Conservation (phyloP, 768 basidiomycete genomes). For the Rhodotorula kratochvilovae region DNA sequence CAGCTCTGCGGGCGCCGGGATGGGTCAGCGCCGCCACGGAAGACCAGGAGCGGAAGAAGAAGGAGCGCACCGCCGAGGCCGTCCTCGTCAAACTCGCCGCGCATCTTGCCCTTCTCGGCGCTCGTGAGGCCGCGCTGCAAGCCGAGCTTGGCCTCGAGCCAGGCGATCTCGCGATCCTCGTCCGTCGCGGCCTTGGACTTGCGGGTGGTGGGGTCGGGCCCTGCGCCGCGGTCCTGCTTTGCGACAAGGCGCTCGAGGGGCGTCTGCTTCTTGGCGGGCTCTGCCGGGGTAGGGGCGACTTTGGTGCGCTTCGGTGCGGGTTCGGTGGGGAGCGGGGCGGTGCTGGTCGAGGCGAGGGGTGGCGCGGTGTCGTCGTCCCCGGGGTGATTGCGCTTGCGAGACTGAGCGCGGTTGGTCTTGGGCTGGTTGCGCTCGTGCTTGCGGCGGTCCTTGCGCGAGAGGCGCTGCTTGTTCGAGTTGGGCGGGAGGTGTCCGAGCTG, state of each 20-base stretch:
- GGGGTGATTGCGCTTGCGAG: background rate
- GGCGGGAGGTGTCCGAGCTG: constrained; percentile 27
- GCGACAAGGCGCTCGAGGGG: constrained; percentile 29
- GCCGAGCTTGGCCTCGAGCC: constrained; percentile 73
- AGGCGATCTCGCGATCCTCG: constrained; percentile 80
- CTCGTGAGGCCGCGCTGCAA: constrained; percentile 44
- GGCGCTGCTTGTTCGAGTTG: constrained; percentile 7
- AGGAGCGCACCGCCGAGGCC: constrained; percentile 68
- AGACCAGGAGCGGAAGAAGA: background rate
- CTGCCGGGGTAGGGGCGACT: background rate
- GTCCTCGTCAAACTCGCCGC: constrained; percentile 60
- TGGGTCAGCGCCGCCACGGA: too few species aligned
- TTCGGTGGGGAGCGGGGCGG: background rate
- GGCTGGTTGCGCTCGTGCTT: constrained; percentile 32
- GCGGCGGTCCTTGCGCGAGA: constrained; percentile 32
- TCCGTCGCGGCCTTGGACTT: constrained; percentile 51
- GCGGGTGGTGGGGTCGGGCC: constrained; percentile 5
- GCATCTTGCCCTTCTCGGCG: constrained; percentile 50
- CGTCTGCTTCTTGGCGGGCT: constrained; percentile 30
- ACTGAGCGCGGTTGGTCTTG: constrained; percentile 17
- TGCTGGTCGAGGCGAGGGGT: background rate
- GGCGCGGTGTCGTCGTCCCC: background rate
- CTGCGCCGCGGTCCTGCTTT: constrained; percentile 28
- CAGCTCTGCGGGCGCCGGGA: constrained; percentile 51
- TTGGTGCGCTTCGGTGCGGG: background rate